Evolutionary conservation across 176 grass and related monocot species (phyloP).

Genomic region (Echinochloa phyllopogon): DNA sequence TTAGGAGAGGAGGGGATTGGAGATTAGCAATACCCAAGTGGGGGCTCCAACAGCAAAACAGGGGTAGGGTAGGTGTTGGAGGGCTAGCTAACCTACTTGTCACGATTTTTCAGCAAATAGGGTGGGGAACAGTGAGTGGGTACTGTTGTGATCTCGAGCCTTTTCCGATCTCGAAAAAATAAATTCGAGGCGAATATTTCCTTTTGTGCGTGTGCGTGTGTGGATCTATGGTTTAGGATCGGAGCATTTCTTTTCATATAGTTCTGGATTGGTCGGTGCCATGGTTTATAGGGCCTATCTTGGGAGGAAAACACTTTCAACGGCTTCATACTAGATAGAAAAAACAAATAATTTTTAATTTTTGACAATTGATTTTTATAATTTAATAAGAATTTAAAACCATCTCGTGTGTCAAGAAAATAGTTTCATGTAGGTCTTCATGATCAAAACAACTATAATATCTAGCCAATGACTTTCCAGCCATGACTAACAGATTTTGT

Average conservation of each 20-base stretch:
- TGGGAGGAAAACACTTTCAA: background rate
- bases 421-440: too few relatives aligned
- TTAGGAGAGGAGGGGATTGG: background rate
- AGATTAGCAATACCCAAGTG: background rate
- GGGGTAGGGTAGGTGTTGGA: background rate
- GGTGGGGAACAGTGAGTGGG: slow-evolving; percentile 4
- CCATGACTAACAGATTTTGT: too few relatives aligned
- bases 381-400: too few relatives aligned
- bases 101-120: slow-evolving; percentile 29
- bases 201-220: background rate
- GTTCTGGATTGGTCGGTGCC: background rate
- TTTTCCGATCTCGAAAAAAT: background rate
- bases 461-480: too few relatives aligned
- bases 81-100: slow-evolving; percentile 30
- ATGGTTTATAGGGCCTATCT: background rate
- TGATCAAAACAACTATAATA: too few relatives aligned
- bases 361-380: background rate
- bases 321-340: background rate
- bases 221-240: background rate
- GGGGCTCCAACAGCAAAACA: slow-evolving; percentile 24
- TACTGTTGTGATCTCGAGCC: slow-evolving; percentile 27
- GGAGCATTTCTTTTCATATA: background rate
- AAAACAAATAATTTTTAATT: background rate
- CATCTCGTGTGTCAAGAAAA: background rate
- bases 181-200: background rate